phyloP scores from a whole-genome alignment of 75 land plant genomes.

The Ceratopteris richardii region DNA sequence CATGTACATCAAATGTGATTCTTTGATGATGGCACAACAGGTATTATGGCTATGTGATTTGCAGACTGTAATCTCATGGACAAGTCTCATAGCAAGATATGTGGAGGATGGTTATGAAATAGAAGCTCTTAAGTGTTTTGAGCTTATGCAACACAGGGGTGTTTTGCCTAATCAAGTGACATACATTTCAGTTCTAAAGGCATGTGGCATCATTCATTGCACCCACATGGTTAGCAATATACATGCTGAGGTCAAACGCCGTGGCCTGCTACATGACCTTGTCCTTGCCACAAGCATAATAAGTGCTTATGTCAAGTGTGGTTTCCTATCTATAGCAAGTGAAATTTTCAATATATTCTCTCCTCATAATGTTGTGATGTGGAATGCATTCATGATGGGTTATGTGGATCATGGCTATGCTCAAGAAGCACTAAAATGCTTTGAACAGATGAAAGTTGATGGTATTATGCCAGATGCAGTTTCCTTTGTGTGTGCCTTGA shows the following conservation, averaged over 20 bases:
- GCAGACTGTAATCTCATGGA: slow-evolving; percentile 55
- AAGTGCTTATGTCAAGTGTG: not conserved
- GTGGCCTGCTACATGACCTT: slow-evolving; percentile 15
- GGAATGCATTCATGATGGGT: slow-evolving; percentile 38
- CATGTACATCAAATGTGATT: slow-evolving; percentile 42
- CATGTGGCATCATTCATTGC: slow-evolving; percentile 29
- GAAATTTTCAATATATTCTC: not conserved
- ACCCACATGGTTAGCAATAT: slow-evolving; percentile 26
- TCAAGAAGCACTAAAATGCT: slow-evolving; percentile 4
- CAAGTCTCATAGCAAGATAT: slow-evolving; percentile 43
- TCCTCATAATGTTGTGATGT: slow-evolving; percentile 25
- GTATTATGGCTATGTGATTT: slow-evolving; percentile 39
- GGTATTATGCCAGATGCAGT: slow-evolving; percentile 2
- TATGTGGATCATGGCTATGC: slow-evolving; percentile 1
- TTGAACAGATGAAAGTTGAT: not conserved
- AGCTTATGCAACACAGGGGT: slow-evolving; percentile 29
- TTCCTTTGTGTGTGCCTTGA: not conserved
- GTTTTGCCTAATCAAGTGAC: slow-evolving; percentile 43
- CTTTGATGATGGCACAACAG: slow-evolving; percentile 22
- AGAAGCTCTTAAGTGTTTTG: slow-evolving; percentile 36
- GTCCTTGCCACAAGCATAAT: not conserved
- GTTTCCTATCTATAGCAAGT: not conserved
- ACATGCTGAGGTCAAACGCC: slow-evolving; percentile 22
- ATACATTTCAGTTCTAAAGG: slow-evolving; percentile 39
- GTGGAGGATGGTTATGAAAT: slow-evolving; percentile 20